Percentiles rank a stretch among this genome's conserved stretches.
Evolutionary conservation across 768 basidiomycete genomes (phyloP).

Genomic region (Hygrophorus pudorinus): DNA sequence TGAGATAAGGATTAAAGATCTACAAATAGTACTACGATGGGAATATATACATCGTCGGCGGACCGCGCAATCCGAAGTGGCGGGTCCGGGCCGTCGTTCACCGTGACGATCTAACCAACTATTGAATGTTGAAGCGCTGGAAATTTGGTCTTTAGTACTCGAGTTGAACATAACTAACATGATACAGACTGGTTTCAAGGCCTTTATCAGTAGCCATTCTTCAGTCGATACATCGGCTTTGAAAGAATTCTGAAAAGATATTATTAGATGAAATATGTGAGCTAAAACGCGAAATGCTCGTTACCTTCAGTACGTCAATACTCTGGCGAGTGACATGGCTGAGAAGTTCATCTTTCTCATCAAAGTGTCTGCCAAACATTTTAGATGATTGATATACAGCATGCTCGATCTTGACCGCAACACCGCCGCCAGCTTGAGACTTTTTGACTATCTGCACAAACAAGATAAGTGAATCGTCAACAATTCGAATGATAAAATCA

Average conservation of each 20-base stretch:
- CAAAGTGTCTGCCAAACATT: slow-evolving; percentile 93
- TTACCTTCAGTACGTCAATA: slow-evolving; percentile 93
- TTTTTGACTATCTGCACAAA: slow-evolving; percentile 76
- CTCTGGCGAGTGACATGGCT: slow-evolving; percentile 87
- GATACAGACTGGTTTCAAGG: slow-evolving; percentile 61
- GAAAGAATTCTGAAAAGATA: slow-evolving; percentile 56
- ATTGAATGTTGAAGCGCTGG: slow-evolving; percentile 24
- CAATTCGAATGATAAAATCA: slow-evolving; percentile 22
- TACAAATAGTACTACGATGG: not conserved
- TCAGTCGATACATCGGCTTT: slow-evolving; percentile 82
- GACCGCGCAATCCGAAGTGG: too few species aligned
- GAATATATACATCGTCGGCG: too few species aligned
- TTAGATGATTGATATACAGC: slow-evolving; percentile 93
- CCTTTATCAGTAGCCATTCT: slow-evolving; percentile 90
- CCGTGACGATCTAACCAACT: slow-evolving; percentile 6
- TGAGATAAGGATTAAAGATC: slow-evolving; percentile 10
- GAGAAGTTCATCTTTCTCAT: slow-evolving; percentile 89
- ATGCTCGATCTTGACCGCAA: slow-evolving; percentile 97
- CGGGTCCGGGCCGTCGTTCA: too few species aligned
- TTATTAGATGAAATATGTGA: not conserved
- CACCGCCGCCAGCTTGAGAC: slow-evolving; percentile 88
- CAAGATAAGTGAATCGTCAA: slow-evolving; percentile 1
- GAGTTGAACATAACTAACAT: not conserved
- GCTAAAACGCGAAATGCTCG: slow-evolving; percentile 6
- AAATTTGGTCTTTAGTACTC: not conserved